A percentile compares a stretch with the other conserved stretches of the same genome.
These are phyloP conservation scores for Colletotrichum cereale DNA, from an alignment of 2,329 filamentous ascomycete species.

Conservation along the genomic window DNA sequence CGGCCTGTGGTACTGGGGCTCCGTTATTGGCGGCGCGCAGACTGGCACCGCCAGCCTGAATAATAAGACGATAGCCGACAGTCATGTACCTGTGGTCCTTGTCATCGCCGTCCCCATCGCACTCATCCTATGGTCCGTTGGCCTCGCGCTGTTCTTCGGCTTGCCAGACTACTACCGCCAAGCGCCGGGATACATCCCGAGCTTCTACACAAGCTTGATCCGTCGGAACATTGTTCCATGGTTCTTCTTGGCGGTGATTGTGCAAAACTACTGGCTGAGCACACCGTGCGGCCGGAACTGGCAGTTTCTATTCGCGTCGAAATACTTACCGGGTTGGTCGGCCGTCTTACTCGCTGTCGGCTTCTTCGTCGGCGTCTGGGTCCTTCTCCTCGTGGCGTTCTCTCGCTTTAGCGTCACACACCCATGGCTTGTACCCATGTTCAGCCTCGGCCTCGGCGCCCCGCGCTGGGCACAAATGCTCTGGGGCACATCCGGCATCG, in stretches of 20 bases:
- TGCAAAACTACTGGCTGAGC: conserved; percentile 74
- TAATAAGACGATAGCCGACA: neutral
- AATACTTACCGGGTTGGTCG: conserved; percentile 70
- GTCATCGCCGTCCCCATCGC: conserved; percentile 62
- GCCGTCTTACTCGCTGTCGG: conserved; percentile 46
- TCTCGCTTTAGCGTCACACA: neutral
- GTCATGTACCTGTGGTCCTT: neutral
- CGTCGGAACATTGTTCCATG: conserved; percentile 61
- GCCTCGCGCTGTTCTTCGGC: conserved; percentile 67
- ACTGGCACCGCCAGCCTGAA: conserved; percentile 8
- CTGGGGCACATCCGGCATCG: conserved; percentile 72
- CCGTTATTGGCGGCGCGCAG: conserved; percentile 15
- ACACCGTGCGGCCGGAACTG: conserved; percentile 76
- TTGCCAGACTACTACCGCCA: conserved; percentile 76
- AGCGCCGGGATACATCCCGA: conserved; percentile 71
- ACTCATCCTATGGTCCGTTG: conserved; percentile 67
- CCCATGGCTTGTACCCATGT: conserved; percentile 74
- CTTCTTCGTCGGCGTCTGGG: neutral
- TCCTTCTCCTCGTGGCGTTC: neutral
- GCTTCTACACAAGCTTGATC: conserved; percentile 74
- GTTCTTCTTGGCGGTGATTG: neutral
- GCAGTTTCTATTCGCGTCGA: conserved; percentile 72
- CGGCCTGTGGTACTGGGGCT: conserved; percentile 76
- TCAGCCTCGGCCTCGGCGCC: conserved; percentile 74
- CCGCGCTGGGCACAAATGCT: conserved; percentile 77